Conservation (phyloP, 768 basidiomycete species). For the Kwoniella botswanensis region DNA sequence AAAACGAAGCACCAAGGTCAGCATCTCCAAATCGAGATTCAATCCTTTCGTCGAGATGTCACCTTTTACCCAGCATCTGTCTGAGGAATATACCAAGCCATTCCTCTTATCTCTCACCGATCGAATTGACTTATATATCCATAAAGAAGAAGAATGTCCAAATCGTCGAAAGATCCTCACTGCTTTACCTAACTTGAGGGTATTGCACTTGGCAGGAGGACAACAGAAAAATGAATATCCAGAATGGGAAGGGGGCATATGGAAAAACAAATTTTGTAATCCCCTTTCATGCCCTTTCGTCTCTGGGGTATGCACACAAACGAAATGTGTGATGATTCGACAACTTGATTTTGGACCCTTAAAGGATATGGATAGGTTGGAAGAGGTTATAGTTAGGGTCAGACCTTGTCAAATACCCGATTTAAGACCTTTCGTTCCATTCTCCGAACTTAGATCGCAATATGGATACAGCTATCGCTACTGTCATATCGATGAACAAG, state of each 20-base stretch:
- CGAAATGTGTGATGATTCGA: conserved; percentile 4
- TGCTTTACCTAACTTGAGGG: conserved; percentile 8
- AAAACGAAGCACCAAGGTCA: too few relatives aligned
- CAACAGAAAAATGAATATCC: background rate
- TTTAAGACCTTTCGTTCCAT: background rate
- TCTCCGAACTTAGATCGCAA: background rate
- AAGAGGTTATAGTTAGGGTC: conserved; percentile 5
- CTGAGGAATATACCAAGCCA: conserved; percentile 3
- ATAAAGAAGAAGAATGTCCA: conserved; percentile 12
- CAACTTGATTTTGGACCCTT: background rate
- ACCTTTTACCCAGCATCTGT: background rate
- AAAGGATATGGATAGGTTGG: background rate
- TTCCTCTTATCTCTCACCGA: background rate
- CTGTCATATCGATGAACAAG: background rate
- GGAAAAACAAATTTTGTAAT: conserved; percentile 4
- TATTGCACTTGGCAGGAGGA: conserved; percentile 17
- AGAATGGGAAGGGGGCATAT: background rate
- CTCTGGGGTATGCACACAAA: background rate
- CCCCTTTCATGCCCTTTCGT: conserved; percentile 10
- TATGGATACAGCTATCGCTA: background rate
- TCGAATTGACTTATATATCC: background rate
- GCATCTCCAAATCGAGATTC: too few relatives aligned
- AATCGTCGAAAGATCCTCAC: background rate
- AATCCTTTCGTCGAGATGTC: background rate
- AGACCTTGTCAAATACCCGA: conserved; percentile 17